Evolutionary conservation across 306 rosid species (phyloP), one percentile per base, ranked within the genome.

Genomic region (Sicyos edulis): DNA sequence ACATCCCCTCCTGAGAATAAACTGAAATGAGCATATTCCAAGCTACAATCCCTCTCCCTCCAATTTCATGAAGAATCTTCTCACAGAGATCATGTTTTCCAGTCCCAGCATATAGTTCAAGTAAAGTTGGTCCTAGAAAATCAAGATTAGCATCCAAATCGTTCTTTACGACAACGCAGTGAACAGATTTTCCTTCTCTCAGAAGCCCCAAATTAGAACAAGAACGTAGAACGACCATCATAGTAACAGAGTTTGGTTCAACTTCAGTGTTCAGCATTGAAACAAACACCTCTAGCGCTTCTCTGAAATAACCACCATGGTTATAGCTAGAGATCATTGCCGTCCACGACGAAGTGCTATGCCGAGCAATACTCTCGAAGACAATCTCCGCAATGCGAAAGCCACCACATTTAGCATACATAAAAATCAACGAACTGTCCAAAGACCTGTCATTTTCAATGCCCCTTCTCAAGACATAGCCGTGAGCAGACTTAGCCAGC

Each of bases 11-110:
- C n/a, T 77, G 87, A 61, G 83, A 83, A 84, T 78, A 84, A 76
- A 82, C 73, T 22, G 96, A 88, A 73, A 90, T 78, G 42, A 92
- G 84, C 11, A 77, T 79, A 74, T 92, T 92, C 98, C 96, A 90
- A 5, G 83, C 76, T 58, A 82, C 75, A 65, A 87, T 66, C 59
- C 80, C 83, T 26, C 55, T 77, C 57, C 75, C 83, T 67, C 89
- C 89, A 44, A 66, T 63, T 71, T 70, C 24, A 74, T 22, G n/a
- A 74, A 92, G 87, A 80, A 92, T 79, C 32, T 78, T 83, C 45
- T 83, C 76, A 54, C 90, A 87, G 70, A 73, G 69, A 63, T 71
- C 62, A 42, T 76, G 70, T 76, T 81, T 82, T 84, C 79, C 73
- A 73, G 78, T 80, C n/a, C 83, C 83, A 44, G 90, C 85, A 74